Conservation (phyloP, 1,139 yeast genomes). For the Suhomyces guaymorum region DNA sequence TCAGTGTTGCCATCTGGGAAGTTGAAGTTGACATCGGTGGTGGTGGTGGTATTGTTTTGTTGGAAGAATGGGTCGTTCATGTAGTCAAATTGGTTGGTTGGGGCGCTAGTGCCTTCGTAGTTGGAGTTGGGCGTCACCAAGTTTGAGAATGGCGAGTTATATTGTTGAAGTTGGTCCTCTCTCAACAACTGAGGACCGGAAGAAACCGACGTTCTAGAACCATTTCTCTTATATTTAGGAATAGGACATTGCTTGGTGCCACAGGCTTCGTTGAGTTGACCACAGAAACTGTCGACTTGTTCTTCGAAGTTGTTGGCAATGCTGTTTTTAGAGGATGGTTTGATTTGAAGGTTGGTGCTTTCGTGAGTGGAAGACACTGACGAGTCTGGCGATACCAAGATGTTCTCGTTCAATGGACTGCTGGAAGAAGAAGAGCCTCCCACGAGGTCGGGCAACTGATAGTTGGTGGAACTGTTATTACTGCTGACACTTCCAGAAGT, state of each 20-base stretch:
- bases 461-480: conserved; percentile 10
- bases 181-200: conserved; percentile 5
- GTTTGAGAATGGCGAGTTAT: conserved; percentile 24
- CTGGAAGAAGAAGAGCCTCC: conserved; percentile 35
- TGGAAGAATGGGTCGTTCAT: conserved; percentile 33
- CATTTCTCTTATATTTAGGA: conserved; percentile 47
- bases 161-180: conserved; percentile 10
- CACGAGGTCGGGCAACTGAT: conserved; percentile 38
- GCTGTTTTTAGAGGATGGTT: conserved; percentile 15
- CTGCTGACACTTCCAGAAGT: conserved; percentile 9
- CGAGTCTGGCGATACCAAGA: conserved; percentile 39
- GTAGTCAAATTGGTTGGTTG: conserved; percentile 16
- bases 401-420: conserved; percentile 44
- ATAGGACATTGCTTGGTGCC: conserved; percentile 74
- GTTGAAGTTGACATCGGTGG: conserved; percentile 11
- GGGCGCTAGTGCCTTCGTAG: conserved; percentile 2
- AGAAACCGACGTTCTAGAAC: conserved; percentile 15
- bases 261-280: conserved; percentile 74
- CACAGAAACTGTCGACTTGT: conserved; percentile 65
- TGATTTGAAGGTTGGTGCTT: conserved; percentile 11
- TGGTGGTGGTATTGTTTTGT: conserved; percentile 12
- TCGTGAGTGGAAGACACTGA: conserved; percentile 21
- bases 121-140: conserved; percentile 21
- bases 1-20: conserved; percentile 12
- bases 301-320: conserved; percentile 39